Percentiles rank a stretch among this genome's conserved stretches.
These are phyloP conservation scores for Lachancea sp. DNA, from an alignment of 805 yeast species.

Conservation along the genomic window DNA sequence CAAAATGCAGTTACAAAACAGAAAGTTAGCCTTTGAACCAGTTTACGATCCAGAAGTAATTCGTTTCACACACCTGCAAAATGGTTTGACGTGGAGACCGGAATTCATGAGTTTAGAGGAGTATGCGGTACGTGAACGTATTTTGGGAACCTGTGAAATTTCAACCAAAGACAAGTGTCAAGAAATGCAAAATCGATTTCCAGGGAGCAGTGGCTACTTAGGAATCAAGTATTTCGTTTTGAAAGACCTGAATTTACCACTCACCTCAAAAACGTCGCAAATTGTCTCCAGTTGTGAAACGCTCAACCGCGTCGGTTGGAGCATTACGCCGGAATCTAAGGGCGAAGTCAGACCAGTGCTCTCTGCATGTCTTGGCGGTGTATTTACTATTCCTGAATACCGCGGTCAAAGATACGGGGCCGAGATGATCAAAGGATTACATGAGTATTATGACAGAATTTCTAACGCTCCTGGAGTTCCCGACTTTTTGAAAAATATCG, in stretches of 20 bases:
- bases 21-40: constrained; percentile 16
- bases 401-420: constrained; percentile 54
- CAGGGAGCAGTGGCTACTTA: constrained; percentile 19
- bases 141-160: constrained; percentile 27
- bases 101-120: constrained; percentile 28
- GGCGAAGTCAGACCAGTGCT: constrained; percentile 29
- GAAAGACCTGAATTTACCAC: constrained; percentile 23
- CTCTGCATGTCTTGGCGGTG: constrained; percentile 51
- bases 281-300: constrained; percentile 40
- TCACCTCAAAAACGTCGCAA: constrained; percentile 25
- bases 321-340: constrained; percentile 20
- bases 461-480: constrained; percentile 18
- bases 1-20: constrained; percentile 2
- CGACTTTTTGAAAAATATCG: constrained; percentile 28
- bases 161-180: constrained; percentile 18
- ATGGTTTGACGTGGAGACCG: constrained; percentile 34
- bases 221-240: constrained; percentile 36
- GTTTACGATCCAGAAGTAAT: constrained; percentile 32
- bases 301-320: constrained; percentile 34
- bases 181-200: constrained; percentile 14
- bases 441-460: constrained; percentile 31
- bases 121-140: constrained; percentile 35
- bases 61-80: constrained; percentile 33
- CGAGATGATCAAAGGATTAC: constrained; percentile 38
- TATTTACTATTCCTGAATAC: constrained; percentile 42